Base-by-base conservation (phyloP, 768 basidiomycete genomes). In the Cystofilobasidium bisporidii region DNA sequence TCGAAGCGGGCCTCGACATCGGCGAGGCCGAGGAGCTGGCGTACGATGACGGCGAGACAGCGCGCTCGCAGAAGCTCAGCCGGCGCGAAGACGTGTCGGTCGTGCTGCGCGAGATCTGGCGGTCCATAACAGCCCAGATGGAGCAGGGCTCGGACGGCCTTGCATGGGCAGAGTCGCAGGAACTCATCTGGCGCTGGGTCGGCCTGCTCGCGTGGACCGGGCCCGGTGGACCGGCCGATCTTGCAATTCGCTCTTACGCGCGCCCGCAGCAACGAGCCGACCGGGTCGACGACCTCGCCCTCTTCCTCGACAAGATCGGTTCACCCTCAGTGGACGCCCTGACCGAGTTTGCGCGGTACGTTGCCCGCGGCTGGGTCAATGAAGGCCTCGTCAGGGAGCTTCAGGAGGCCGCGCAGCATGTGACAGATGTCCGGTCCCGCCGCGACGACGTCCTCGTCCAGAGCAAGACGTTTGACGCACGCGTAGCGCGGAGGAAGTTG, bases 21-120 rank as follows among this genome's bases (percentile, higher is more conserved):
- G 65, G 32, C 36, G 65, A 65, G 65, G 33, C 56, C 33, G 33
- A 58, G 22, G 43, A 60, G 10, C 41, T 45, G 15, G 65, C 30
- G n/a, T n/a, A 59, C 20, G 56, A 48, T 22, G 32, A 45, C 12
- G 58, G 20, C 24, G 28, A 65, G 57, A 0, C 30, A 9, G 43
- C 18, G 3, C 56, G 57, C 11, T 3, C n/a, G 2, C 43, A n/a
- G 20, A 45, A 43, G 57, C 28, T 58, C 20, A 22, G 30, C 12
- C 15, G 24, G 57, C 26, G 28, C n/a, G 65, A 57, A 20, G 36
- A 32, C 24, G 20, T 40, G 15, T 28, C 57, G 40, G 26, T 65
- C 45, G 32, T 65, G 3, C 59, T 65, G 14, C 41, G 65, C 36
- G 65, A 65, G 32, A 56, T 59, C 24, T 65, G 65, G 65, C 38